Evolutionary conservation across 2,329 filamentous ascomycete species (phyloP).

Genomic region (Emergomyces africanus): DNA sequence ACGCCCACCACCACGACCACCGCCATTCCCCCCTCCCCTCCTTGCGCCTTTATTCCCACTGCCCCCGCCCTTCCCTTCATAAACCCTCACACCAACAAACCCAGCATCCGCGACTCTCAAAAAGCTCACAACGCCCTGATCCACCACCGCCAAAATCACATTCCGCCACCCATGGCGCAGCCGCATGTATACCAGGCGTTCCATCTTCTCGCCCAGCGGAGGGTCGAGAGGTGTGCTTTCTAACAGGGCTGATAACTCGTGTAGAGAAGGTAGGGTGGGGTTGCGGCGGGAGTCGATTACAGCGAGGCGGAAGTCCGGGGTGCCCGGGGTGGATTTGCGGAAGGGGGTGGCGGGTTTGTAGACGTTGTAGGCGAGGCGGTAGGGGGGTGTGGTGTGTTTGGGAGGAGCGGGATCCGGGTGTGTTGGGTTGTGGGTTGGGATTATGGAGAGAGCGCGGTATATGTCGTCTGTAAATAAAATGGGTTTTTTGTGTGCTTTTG

Average conservation of each 20-base stretch:
- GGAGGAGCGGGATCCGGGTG: neutral
- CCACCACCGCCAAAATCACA: constrained; percentile 76
- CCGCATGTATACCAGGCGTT: constrained; percentile 53
- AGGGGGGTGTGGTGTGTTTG: constrained; percentile 37
- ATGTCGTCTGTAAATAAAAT: constrained; percentile 45
- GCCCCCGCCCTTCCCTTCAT: constrained; percentile 31
- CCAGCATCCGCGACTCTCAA: constrained; percentile 66
- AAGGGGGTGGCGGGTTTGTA: constrained; percentile 64
- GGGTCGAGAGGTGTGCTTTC: constrained; percentile 60
- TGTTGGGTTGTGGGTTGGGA: constrained; percentile 38
- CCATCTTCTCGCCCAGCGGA: constrained; percentile 37
- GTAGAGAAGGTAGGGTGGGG: constrained; percentile 57
- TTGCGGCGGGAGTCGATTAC: constrained; percentile 61
- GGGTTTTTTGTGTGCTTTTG: no score
- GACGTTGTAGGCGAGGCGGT: constrained; percentile 64
- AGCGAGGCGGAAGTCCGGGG: constrained; percentile 73
- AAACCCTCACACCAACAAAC: constrained; percentile 64
- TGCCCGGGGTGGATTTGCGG: constrained; percentile 64
- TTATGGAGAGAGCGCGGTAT: constrained; percentile 61
- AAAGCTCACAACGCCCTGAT: constrained; percentile 82
- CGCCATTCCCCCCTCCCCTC: constrained; percentile 15
- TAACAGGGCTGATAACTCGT: constrained; percentile 58
- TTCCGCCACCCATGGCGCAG: constrained; percentile 76
- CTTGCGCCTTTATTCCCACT: constrained; percentile 11
- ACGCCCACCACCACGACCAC: constrained; percentile 18